phyloP scores from a whole-genome alignment of 306 rosid genomes.

The Potentilla sterilis region DNA sequence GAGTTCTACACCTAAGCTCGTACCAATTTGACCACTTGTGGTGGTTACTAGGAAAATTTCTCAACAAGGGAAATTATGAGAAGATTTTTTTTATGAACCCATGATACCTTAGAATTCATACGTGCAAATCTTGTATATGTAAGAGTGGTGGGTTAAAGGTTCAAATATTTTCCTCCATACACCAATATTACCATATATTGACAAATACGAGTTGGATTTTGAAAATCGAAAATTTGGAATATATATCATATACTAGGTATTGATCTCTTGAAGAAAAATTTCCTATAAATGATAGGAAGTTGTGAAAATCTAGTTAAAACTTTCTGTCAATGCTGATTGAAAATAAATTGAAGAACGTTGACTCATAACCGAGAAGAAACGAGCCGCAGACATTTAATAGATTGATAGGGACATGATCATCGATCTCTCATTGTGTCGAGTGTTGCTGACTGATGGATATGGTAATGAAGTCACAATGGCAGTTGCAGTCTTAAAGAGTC shows the following conservation, averaged over 20 bases:
- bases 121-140: too few relatives aligned
- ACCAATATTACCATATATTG: background rate
- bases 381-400: background rate
- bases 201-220: background rate
- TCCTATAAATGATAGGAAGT: background rate
- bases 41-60: too few relatives aligned
- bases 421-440: background rate
- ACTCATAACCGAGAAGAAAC: background rate
- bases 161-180: background rate
- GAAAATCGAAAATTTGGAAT: background rate
- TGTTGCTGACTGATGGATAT: background rate
- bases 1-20: too few relatives aligned
- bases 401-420: background rate
- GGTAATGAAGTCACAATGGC: background rate
- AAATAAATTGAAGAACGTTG: background rate
- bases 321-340: background rate
- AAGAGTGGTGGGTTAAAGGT: too few relatives aligned
- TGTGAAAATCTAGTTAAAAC: background rate
- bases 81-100: too few relatives aligned
- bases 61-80: too few relatives aligned
- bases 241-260: background rate
- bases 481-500: background rate
- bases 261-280: background rate
- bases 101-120: too few relatives aligned
- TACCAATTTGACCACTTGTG: too few relatives aligned